These are phyloP conservation scores for Macrolepiota dolichaula DNA, from an alignment of 768 basidiomycete genomes.

Conservation along the genomic window DNA sequence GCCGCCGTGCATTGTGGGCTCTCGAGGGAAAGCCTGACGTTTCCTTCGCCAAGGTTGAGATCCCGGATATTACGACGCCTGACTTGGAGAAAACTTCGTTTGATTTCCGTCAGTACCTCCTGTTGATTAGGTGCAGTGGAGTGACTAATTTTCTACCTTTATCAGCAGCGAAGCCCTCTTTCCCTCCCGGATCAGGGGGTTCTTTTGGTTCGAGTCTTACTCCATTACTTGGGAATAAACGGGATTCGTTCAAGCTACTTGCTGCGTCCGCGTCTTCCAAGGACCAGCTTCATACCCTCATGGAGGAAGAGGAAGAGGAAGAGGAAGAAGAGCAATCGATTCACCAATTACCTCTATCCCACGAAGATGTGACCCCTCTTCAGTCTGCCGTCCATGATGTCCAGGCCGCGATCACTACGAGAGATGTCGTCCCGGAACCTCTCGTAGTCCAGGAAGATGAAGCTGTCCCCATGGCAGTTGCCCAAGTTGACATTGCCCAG, in stretches of 20 bases:
- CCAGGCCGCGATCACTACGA: not conserved
- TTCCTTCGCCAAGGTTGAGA: conserved; percentile 74
- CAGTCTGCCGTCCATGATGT: not conserved
- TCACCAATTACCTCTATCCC: not conserved
- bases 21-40: conserved; percentile 81
- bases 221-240: conserved; percentile 52
- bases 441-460: conserved; percentile 22
- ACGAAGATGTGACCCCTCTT: conserved; percentile 16
- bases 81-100: conserved; percentile 53
- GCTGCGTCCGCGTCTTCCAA: conserved; percentile 59
- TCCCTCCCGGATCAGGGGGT: conserved; percentile 34
- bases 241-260: conserved; percentile 80
- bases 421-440: conserved; percentile 17
- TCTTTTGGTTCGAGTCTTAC: conserved; percentile 18
- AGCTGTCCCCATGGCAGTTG: conserved; percentile 15
- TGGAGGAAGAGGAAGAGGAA: conserved; percentile 88
- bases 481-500: conserved; percentile 30
- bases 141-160: conserved; percentile 5
- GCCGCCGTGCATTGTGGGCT: conserved; percentile 80
- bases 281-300: conserved; percentile 73
- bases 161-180: conserved; percentile 60
- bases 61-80: conserved; percentile 70
- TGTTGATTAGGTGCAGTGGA: conserved; percentile 12
- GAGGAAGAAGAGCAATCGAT: conserved; percentile 50
- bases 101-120: conserved; percentile 59